These are phyloP conservation scores for Dipteronia dyeriana DNA, from an alignment of 345 rosid genomes.

Conservation along the genomic window DNA sequence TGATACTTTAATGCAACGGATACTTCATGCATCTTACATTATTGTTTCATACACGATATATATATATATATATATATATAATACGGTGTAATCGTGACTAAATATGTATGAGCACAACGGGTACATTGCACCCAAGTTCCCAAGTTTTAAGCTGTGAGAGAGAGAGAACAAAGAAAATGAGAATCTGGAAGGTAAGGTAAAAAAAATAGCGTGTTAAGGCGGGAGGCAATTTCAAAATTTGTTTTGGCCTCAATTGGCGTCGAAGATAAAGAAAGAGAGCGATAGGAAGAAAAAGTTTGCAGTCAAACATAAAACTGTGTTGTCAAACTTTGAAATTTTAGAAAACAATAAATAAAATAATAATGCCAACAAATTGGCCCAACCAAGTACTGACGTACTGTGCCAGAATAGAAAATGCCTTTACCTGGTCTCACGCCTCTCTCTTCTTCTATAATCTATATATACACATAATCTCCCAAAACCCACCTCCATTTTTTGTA, in stretches of 20 bases:
- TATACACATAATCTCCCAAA: background rate
- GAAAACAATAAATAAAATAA: background rate
- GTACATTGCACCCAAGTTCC: too few relatives aligned
- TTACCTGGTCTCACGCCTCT: constrained; percentile 3
- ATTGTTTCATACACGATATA: too few relatives aligned
- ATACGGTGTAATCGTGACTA: too few relatives aligned
- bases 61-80: too few relatives aligned
- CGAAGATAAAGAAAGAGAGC: background rate
- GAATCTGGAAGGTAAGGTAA: background rate
- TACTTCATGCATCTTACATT: too few relatives aligned
- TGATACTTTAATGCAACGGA: too few relatives aligned
- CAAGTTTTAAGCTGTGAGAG: background rate
- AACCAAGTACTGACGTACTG: constrained; percentile 1
- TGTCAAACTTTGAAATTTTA: constrained; percentile 30
- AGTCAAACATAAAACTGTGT: constrained; percentile 35
- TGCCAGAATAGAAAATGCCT: constrained; percentile 3
- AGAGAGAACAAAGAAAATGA: too few relatives aligned
- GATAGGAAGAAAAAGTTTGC: background rate
- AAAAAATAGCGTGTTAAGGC: constrained; percentile 3
- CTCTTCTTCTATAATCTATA: constrained; percentile 12
- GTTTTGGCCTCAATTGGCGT: constrained; percentile 38
- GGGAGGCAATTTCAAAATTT: constrained; percentile 32
- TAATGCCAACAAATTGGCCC: constrained; percentile 3
- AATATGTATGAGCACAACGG: too few relatives aligned
- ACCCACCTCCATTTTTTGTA: background rate